Percentiles rank a stretch among this genome's conserved stretches.
phyloP scores from a whole-genome alignment of 2,329 filamentous ascomycete species.

The Colletotrichum sp. region DNA sequence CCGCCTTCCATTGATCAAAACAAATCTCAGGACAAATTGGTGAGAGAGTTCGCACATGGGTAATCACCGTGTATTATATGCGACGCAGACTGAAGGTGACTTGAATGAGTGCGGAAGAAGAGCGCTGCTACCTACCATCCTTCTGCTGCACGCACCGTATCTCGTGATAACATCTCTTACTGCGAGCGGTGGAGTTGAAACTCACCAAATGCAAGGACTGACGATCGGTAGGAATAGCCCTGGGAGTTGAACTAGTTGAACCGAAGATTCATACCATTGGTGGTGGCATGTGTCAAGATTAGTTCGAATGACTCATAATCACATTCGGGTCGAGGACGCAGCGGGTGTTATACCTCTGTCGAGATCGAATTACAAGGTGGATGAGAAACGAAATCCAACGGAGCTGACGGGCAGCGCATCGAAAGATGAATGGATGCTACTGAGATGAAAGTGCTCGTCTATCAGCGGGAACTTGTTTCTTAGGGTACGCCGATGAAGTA shows the following conservation, averaged over 20 bases:
- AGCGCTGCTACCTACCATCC: background rate
- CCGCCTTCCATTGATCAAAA: background rate
- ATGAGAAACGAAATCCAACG: fast-evolving
- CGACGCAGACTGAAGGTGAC: fast-evolving
- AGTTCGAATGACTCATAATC: background rate
- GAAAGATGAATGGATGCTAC: fast-evolving
- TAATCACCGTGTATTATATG: background rate
- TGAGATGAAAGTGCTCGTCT: background rate
- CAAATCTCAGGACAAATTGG: background rate
- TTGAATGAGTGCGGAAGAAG: background rate
- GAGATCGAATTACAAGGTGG: fast-evolving
- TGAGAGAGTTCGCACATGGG: background rate
- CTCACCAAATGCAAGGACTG: background rate
- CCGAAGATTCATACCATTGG: background rate
- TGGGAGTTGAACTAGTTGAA: background rate
- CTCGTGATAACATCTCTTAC: background rate
- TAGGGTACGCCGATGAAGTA: background rate
- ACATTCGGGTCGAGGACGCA: fast-evolving
- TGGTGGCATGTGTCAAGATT: background rate
- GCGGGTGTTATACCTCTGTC: background rate
- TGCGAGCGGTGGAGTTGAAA: background rate
- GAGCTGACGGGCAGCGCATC: background rate
- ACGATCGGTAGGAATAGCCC: background rate
- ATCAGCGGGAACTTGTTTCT: fast-evolving
- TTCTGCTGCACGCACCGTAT: background rate